These are phyloP conservation scores for Allium sativum DNA, from an alignment of 106 monocot species.

Conservation along the genomic window DNA sequence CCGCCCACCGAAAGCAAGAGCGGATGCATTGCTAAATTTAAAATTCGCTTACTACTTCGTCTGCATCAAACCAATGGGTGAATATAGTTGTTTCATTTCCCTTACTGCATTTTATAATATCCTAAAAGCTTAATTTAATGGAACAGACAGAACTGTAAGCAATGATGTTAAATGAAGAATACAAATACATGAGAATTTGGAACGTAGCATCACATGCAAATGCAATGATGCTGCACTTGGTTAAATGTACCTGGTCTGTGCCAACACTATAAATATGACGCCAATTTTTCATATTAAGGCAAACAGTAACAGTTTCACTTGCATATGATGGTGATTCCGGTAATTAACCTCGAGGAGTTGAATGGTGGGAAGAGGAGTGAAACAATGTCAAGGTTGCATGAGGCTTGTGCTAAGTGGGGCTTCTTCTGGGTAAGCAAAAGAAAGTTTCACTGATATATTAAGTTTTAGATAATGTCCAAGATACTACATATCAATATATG, in stretches of 20 bases:
- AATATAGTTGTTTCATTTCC: too few relatives aligned
- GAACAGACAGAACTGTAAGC: too few relatives aligned
- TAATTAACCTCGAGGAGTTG: conserved; percentile 26
- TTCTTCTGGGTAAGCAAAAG: conserved; percentile 38
- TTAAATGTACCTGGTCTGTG: conserved; percentile 8
- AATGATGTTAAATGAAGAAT: neutral
- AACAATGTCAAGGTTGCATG: conserved; percentile 27
- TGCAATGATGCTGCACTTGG: neutral
- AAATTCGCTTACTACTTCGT: too few relatives aligned
- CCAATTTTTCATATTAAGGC: neutral
- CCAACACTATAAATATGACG: conserved; percentile 8
- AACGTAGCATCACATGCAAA: conserved; percentile 7
- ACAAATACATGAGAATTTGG: neutral
- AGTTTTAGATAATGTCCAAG: too few relatives aligned
- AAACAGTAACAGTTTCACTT: conserved; percentile 3
- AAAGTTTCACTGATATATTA: neutral
- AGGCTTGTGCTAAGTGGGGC: conserved; percentile 31
- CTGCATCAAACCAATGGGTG: too few relatives aligned
- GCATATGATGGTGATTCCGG: conserved; percentile 28
- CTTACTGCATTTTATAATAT: too few relatives aligned
- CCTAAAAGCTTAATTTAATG: too few relatives aligned
- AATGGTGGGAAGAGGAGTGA: conserved; percentile 24
- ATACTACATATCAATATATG: too few relatives aligned
- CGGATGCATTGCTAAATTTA: too few relatives aligned
- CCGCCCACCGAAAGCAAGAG: too few relatives aligned